phyloP scores from a whole-genome alignment of 176 grass and related monocot genomes.

The Dactylis glomerata region DNA sequence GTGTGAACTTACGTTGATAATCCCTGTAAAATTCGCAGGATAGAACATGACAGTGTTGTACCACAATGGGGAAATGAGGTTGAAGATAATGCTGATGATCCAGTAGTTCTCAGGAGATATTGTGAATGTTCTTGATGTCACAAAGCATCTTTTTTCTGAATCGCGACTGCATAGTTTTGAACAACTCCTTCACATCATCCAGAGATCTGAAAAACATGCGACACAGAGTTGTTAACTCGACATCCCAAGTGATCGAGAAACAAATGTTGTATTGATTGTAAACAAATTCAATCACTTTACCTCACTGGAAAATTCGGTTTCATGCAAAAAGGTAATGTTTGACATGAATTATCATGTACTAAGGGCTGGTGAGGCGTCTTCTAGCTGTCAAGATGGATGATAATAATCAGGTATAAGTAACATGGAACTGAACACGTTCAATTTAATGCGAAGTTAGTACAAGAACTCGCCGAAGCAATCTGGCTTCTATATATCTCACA shows the following conservation, averaged over 20 bases:
- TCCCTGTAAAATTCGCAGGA: too few relatives aligned
- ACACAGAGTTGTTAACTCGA: neutral
- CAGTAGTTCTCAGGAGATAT: conserved; percentile 79
- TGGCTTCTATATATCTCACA: conserved; percentile 49
- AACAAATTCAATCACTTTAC: conserved; percentile 31
- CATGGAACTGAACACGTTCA: neutral
- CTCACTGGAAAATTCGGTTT: conserved; percentile 70
- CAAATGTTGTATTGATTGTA: neutral
- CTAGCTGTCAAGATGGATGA: conserved; percentile 46
- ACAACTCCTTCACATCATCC: conserved; percentile 63
- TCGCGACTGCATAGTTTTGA: conserved; percentile 63
- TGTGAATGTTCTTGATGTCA: conserved; percentile 54
- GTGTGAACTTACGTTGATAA: too few relatives aligned
- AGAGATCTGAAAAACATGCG: conserved; percentile 55
- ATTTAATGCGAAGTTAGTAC: neutral
- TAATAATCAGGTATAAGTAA: neutral
- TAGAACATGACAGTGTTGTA: too few relatives aligned
- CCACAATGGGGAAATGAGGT: neutral
- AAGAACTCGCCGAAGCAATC: conserved; percentile 55
- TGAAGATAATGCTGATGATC: conserved; percentile 34
- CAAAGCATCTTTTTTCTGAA: conserved; percentile 66
- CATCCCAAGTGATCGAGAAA: neutral
- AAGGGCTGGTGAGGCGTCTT: conserved; percentile 33
- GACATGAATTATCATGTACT: conserved; percentile 73
- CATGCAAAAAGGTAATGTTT: conserved; percentile 74